These are phyloP conservation scores for Populus tomentosa DNA, from an alignment of 441 rosid genomes.

Conservation along the genomic window DNA sequence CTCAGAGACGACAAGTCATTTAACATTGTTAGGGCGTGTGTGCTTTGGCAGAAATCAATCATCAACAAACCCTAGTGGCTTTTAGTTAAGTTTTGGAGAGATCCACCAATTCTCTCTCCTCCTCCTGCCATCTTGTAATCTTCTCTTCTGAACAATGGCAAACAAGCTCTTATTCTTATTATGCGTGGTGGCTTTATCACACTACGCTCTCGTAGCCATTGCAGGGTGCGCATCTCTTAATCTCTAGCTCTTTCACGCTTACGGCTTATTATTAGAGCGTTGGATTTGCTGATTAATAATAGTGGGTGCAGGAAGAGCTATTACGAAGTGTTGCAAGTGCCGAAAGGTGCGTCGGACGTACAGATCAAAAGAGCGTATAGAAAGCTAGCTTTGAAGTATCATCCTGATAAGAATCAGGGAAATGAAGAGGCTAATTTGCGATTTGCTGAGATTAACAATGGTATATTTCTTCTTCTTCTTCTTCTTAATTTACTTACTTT, in stretches of 20 bases:
- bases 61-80: neutral
- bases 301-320: constrained; percentile 67
- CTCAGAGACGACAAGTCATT: neutral
- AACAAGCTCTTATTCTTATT: constrained; percentile 41
- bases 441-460: constrained; percentile 87
- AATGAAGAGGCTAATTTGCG: constrained; percentile 85
- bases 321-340: constrained; percentile 82
- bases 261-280: neutral
- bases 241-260: neutral
- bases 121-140: neutral
- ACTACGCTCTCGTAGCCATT: constrained; percentile 32
- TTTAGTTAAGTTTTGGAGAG: constrained; percentile 31
- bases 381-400: too few species aligned
- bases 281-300: constrained; percentile 5
- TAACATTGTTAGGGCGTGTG: neutral
- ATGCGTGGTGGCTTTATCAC: constrained; percentile 40
- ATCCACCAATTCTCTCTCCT: constrained; percentile 17
- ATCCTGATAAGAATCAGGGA: constrained; percentile 81
- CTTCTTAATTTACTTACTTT: too few species aligned
- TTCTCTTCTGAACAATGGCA: constrained; percentile 44
- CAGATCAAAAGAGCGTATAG: constrained; percentile 63
- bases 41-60: neutral
- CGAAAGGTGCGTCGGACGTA: constrained; percentile 88
- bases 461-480: constrained; percentile 37
- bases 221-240: constrained; percentile 44